Percentiles rank a stretch among this genome's conserved stretches.
Evolutionary conservation across 2,329 filamentous ascomycete species (phyloP).

Genomic region (Beauveria scarabaeidicola): DNA sequence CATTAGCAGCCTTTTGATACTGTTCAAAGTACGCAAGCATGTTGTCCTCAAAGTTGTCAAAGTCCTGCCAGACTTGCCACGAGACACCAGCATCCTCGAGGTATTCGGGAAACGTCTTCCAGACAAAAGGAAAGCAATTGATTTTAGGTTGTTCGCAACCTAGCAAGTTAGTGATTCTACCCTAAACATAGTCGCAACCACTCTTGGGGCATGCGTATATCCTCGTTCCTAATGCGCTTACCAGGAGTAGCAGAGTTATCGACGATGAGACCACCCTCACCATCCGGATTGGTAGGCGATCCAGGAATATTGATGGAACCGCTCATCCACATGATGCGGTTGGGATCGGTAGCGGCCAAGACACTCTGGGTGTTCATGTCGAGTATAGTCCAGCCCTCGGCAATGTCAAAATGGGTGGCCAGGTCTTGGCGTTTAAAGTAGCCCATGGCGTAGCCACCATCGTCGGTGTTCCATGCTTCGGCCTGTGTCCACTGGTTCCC

Average conservation of each 20-base stretch:
- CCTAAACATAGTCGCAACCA: not conserved
- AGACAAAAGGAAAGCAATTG: constrained; percentile 43
- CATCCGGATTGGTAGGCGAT: constrained; percentile 16
- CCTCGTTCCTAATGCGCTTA: not conserved
- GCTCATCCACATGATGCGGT: constrained; percentile 27
- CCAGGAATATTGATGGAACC: constrained; percentile 44
- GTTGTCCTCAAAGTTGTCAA: constrained; percentile 44
- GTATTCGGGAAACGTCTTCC: constrained; percentile 41
- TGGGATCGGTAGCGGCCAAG: constrained; percentile 34
- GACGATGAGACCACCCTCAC: constrained; percentile 37
- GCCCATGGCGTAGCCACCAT: constrained; percentile 27
- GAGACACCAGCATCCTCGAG: constrained; percentile 38
- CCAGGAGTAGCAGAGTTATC: constrained; percentile 32
- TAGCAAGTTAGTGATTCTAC: not conserved
- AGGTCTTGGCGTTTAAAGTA: constrained; percentile 42
- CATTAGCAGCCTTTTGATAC: constrained; percentile 33
- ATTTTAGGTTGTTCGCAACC: constrained; percentile 32
- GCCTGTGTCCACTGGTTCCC: constrained; percentile 40
- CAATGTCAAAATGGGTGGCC: constrained; percentile 45
- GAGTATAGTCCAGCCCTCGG: constrained; percentile 40
- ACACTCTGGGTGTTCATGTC: constrained; percentile 11
- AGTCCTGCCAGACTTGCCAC: constrained; percentile 42
- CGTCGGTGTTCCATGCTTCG: not conserved
- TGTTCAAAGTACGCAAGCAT: constrained; percentile 43
- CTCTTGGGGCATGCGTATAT: too few relatives aligned